Conservation (phyloP, 108 stramenopile genomes). For the Cyclotella sp. region DNA sequence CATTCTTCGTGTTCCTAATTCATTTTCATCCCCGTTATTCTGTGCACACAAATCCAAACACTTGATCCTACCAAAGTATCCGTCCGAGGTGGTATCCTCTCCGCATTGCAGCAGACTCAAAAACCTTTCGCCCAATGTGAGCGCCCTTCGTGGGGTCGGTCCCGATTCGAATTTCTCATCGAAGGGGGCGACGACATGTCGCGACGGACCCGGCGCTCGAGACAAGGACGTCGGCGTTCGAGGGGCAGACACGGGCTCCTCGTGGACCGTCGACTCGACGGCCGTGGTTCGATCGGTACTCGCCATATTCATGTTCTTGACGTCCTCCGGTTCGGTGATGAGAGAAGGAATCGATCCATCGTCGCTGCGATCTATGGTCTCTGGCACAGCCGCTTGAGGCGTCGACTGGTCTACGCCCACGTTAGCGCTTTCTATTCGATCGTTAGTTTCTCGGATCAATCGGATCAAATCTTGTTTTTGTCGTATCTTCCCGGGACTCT, state of each 20-base stretch:
- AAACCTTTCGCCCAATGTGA: constrained; percentile 15
- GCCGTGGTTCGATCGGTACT: too few relatives aligned
- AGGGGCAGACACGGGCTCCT: not conserved
- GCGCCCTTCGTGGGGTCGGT: not conserved
- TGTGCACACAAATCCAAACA: constrained; percentile 14
- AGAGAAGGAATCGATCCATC: constrained; percentile 25
- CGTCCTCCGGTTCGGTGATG: constrained; percentile 26
- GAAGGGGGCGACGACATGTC: not conserved
- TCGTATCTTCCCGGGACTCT: not conserved
- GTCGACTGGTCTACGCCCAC: too few relatives aligned
- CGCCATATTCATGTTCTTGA: not conserved
- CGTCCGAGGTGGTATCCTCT: constrained; percentile 26
- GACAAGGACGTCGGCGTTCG: not conserved
- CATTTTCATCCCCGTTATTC: not conserved
- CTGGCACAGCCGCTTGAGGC: too few relatives aligned
- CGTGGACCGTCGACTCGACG: too few relatives aligned
- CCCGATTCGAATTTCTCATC: not conserved
- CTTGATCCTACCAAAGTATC: constrained; percentile 7
- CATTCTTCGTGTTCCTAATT: constrained; percentile 6
- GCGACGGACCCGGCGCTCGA: not conserved
- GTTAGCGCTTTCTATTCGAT: not conserved
- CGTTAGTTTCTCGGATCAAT: not conserved
- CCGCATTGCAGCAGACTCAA: constrained; percentile 21
- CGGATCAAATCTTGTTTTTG: constrained; percentile 8
- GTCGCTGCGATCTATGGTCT: constrained; percentile 20